Conservation (phyloP, 2,329 filamentous ascomycete species). For the Ilyonectria mors-panacis region DNA sequence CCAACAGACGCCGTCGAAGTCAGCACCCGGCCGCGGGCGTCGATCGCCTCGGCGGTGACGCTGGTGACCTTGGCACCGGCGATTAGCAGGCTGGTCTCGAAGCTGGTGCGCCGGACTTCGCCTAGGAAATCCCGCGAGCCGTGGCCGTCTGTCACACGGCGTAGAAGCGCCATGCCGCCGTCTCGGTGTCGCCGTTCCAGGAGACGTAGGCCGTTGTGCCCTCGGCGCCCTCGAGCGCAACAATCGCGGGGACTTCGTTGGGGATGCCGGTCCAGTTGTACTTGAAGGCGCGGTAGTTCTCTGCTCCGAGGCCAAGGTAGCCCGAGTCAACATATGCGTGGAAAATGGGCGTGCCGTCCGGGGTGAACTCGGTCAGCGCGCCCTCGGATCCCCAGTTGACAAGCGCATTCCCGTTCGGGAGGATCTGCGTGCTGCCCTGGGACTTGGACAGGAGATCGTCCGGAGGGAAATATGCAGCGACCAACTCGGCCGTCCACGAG, state of each 20-base stretch:
- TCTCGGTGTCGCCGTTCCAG: conserved; percentile 68
- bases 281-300: conserved; percentile 70
- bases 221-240: conserved; percentile 36
- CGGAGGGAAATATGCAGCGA: conserved; percentile 64
- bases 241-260: conserved; percentile 43
- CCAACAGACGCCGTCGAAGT: conserved; percentile 37
- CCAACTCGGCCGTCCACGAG: conserved; percentile 60
- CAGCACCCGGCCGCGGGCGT: conserved; percentile 39
- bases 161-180: conserved; percentile 65
- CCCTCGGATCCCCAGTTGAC: conserved; percentile 71
- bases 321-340: conserved; percentile 63
- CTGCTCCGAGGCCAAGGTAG: conserved; percentile 55
- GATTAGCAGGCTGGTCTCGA: conserved; percentile 58
- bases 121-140: conserved; percentile 56
- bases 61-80: conserved; percentile 22
- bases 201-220: conserved; percentile 61
- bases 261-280: conserved; percentile 67
- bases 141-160: conserved; percentile 51
- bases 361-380: conserved; percentile 62
- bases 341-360: conserved; percentile 65
- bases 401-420: conserved; percentile 67
- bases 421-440: conserved; percentile 65
- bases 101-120: conserved; percentile 56
- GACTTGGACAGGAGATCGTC: conserved; percentile 66
- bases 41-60: conserved; percentile 47